These are phyloP conservation scores for Fraxinus sp. DNA, from an alignment of 305 asterid genomes.

Conservation along the genomic window DNA sequence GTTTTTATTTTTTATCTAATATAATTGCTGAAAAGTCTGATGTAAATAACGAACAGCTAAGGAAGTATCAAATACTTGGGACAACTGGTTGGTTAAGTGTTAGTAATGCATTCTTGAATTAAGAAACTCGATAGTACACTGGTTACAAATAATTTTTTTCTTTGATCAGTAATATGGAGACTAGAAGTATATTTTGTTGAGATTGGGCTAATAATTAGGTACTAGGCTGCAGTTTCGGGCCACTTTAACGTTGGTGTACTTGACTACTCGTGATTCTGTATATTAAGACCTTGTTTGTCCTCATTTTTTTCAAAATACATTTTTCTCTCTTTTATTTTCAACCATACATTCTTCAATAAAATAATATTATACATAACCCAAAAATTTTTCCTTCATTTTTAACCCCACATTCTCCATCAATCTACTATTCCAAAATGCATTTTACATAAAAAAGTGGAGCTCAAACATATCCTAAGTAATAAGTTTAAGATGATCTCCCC, in stretches of 20 bases:
- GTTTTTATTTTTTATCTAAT: background rate
- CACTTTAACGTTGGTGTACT: background rate
- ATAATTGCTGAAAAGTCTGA: background rate
- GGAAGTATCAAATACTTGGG: background rate
- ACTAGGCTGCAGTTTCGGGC: background rate
- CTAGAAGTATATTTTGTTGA: background rate
- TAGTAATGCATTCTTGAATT: background rate
- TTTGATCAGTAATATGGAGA: background rate
- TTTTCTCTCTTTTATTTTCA: too few relatives aligned
- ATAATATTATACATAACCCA: too few relatives aligned
- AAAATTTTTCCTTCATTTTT: too few relatives aligned
- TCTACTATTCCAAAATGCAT: too few relatives aligned
- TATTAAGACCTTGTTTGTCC: background rate
- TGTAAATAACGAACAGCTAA: background rate
- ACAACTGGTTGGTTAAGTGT: background rate
- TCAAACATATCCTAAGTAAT: background rate
- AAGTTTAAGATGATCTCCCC: background rate
- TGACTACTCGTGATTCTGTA: background rate
- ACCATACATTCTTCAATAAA: too few relatives aligned
- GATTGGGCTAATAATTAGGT: background rate
- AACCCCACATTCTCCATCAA: too few relatives aligned
- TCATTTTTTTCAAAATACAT: too few relatives aligned
- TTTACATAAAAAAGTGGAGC: too few relatives aligned
- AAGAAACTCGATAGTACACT: background rate
- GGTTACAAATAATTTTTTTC: background rate